Conservation (phyloP, 2,329 filamentous ascomycete species). For the Huntiella abstrusa region DNA sequence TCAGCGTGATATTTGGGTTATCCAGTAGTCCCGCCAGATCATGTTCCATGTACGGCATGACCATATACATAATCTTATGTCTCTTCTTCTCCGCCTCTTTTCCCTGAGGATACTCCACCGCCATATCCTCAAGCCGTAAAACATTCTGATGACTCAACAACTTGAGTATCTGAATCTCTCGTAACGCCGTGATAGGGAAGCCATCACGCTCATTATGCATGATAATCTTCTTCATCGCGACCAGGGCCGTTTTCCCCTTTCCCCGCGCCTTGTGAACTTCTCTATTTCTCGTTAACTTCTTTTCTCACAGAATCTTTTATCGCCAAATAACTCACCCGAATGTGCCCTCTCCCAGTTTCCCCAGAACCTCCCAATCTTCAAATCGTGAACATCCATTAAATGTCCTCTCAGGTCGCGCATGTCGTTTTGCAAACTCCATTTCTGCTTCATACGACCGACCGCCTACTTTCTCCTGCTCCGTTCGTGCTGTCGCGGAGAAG, state of each 20-base stretch:
- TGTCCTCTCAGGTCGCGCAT: slow-evolving; percentile 35
- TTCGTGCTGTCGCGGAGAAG: no score
- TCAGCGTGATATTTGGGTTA: slow-evolving; percentile 77
- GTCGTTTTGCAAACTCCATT: slow-evolving; percentile 35
- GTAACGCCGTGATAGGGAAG: slow-evolving; percentile 93
- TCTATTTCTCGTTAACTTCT: neutral
- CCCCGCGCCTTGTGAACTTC: slow-evolving; percentile 84
- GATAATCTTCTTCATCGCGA: slow-evolving; percentile 94
- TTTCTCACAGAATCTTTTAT: neutral
- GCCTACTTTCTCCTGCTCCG: no score
- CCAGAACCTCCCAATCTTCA: slow-evolving; percentile 57
- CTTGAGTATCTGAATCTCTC: slow-evolving; percentile 95
- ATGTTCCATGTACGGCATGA: slow-evolving; percentile 96
- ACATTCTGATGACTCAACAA: slow-evolving; percentile 84
- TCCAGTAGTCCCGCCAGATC: slow-evolving; percentile 93
- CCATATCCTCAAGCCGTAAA: slow-evolving; percentile 82
- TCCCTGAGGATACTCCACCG: slow-evolving; percentile 52
- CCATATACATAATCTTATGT: slow-evolving; percentile 90
- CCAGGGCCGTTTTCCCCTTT: slow-evolving; percentile 51
- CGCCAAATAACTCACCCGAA: slow-evolving; percentile 38
- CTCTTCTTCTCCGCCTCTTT: slow-evolving; percentile 52
- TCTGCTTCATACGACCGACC: neutral
- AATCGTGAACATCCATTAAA: slow-evolving; percentile 79
- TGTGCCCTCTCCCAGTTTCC: slow-evolving; percentile 83
- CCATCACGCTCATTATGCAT: slow-evolving; percentile 99